A percentile compares a stretch with the other conserved stretches of the same genome.
phyloP scores from a whole-genome alignment of 108 stramenopile genomes.

The Nitzschia sp. region DNA sequence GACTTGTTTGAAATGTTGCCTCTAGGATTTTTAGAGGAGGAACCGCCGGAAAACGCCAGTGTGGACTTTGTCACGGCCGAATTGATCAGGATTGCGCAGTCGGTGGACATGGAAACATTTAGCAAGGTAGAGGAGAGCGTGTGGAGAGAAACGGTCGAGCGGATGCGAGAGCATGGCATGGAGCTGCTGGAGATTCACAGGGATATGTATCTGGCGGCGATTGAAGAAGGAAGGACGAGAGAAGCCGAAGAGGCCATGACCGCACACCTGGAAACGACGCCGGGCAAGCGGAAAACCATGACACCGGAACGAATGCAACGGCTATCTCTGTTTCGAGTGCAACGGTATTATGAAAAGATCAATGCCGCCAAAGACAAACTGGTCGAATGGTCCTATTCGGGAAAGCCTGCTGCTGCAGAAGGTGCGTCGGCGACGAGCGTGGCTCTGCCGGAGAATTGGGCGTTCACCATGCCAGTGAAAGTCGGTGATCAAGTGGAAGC shows the following conservation, averaged over 20 bases:
- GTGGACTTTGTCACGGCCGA: conserved; percentile 44
- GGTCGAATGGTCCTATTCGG: conserved; percentile 53
- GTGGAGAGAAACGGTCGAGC: conserved; percentile 64
- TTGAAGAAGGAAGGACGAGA: conserved; percentile 73
- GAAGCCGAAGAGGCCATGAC: conserved; percentile 75
- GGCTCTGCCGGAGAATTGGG: conserved; percentile 63
- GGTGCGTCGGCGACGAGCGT: conserved; percentile 6
- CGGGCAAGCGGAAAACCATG: conserved; percentile 35
- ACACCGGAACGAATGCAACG: conserved; percentile 76
- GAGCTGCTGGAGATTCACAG: conserved; percentile 73
- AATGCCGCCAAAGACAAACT: conserved; percentile 56
- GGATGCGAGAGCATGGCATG: conserved; percentile 59
- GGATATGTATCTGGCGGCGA: conserved; percentile 84
- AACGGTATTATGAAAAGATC: conserved; percentile 65
- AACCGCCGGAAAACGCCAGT: conserved; percentile 19
- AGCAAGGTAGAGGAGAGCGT: conserved; percentile 26
- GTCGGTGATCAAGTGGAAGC: conserved; percentile 80
- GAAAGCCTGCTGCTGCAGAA: conserved; percentile 6
- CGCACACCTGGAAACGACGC: conserved; percentile 56
- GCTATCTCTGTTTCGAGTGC: conserved; percentile 73
- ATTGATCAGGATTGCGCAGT: conserved; percentile 38
- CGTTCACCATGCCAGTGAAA: conserved; percentile 62
- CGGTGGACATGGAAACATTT: conserved; percentile 52
- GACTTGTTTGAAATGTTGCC: conserved; percentile 62
- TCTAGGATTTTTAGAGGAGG: conserved; percentile 59